Base-by-base conservation (phyloP, 805 yeast species). In the Nakazawaea ernobii region DNA sequence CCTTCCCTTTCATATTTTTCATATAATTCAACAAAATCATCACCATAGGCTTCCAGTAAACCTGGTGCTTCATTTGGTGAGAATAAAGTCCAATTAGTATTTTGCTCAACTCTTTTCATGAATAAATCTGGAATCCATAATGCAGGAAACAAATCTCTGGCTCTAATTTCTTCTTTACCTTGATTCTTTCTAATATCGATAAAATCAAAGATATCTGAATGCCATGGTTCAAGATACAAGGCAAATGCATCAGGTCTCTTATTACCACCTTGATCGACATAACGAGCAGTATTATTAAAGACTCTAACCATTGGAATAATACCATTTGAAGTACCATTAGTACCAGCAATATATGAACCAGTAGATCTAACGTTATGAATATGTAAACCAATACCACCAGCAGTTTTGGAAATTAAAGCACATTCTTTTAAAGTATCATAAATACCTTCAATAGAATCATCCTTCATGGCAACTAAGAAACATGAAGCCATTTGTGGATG, bases 231-330 rank as follows among this genome's bases (percentile, higher is more conserved):
- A 33, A 92, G 65, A 67, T 91, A 92, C 33, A 90, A 68, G 32
- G 97, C 96, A 66, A 92, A 86, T 3, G 99, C 99, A 52, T 98
- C 98, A 0, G 99, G 99, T 59, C 99, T 75, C 67, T 91, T 91
- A 69, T 92, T 92, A 48, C 98, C 98, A 53, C 99, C 99, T 73
- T 92, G 99, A 59, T 92, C 98, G 37, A 92, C 98, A 60, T 91
- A 92, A 57, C 97, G 79, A 15, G 99, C 98, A 26, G 98, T 90
- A 68, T 89, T 86, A 71, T 92, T 92, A 71, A 83, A 92, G 8
- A 92, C 98, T 56, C 96, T 80, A 27, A 92, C 71, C 97, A 92
- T 90, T n/a, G 99, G 99, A 37, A 91, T 84, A 42, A 92, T 69
- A 35, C 99, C 99, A 57, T 83, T 88, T 2, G 97, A 89, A 9